Percentiles rank a stretch among this genome's conserved stretches.
These are phyloP conservation scores for Aspergillus flavus DNA, from an alignment of 2,329 filamentous ascomycete genomes.

Conservation along the genomic window DNA sequence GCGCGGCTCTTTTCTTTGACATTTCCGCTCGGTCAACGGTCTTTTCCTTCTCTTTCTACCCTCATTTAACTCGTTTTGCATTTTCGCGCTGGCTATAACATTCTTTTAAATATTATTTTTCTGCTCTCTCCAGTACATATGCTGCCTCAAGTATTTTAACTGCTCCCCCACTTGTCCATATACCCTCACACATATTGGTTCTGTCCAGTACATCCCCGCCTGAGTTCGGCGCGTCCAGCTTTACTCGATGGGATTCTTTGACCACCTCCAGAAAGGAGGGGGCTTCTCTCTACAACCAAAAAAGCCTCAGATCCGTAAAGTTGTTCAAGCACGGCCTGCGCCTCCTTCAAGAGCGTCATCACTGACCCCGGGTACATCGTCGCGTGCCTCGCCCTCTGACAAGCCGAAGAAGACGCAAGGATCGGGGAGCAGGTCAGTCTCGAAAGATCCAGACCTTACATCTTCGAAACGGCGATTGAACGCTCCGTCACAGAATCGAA, in stretches of 20 bases:
- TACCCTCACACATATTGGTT: conserved; percentile 9
- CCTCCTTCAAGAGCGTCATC: conserved; percentile 32
- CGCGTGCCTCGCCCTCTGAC: conserved; percentile 24
- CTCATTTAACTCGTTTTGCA: conserved; percentile 10
- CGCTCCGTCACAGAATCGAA: conserved; percentile 36
- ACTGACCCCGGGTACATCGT: conserved; percentile 24
- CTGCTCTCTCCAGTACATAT: conserved; percentile 19
- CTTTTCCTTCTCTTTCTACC: conserved; percentile 12
- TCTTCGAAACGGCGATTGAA: conserved; percentile 34
- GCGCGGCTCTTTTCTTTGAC: conserved; percentile 7
- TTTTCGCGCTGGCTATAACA: conserved; percentile 6
- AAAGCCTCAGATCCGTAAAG: conserved; percentile 46
- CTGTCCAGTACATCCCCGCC: conserved; percentile 7
- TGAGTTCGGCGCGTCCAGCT: conserved; percentile 12
- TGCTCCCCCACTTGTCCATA: conserved; percentile 7
- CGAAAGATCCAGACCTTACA: conserved; percentile 30
- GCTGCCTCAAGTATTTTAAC: conserved; percentile 6
- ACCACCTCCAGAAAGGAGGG: conserved; percentile 49
- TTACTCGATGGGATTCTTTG: conserved; percentile 46
- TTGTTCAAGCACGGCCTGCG: conserved; percentile 40
- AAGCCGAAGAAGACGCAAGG: conserved; percentile 27
- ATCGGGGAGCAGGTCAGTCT: conserved; percentile 32
- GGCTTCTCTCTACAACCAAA: conserved; percentile 45
- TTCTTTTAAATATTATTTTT: conserved; percentile 5
- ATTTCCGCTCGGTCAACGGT: conserved; percentile 8